Evolutionary conservation across 495 filamentous ascomycete species (phyloP).

Genomic region (Antarctomyces pellizariae): DNA sequence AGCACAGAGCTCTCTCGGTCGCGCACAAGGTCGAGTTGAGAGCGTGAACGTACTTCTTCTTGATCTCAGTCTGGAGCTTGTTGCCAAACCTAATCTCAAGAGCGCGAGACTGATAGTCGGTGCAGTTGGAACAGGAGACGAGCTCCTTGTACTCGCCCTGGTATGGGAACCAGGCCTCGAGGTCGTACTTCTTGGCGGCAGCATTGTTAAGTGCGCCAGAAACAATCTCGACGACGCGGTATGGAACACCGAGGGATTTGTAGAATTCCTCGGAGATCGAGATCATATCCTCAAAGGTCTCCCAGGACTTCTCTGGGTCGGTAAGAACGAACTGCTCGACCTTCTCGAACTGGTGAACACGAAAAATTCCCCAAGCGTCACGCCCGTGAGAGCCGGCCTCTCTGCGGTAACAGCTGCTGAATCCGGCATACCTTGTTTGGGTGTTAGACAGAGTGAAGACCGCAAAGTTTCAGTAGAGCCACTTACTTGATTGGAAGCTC

Average conservation of each 20-base stretch:
- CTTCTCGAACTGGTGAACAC: constrained; percentile 98
- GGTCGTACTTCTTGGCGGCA: constrained; percentile 82
- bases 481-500: constrained; percentile 66
- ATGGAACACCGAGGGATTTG: constrained; percentile 66
- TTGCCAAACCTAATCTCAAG: constrained; percentile 67
- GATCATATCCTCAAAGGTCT: constrained; percentile 86
- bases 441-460: no score
- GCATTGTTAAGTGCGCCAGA: constrained; percentile 89
- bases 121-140: constrained; percentile 89
- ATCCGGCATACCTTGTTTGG: constrained; percentile 50
- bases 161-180: constrained; percentile 95
- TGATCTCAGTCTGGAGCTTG: constrained; percentile 54
- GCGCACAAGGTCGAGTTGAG: constrained; percentile 84
- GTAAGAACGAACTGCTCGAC: constrained; percentile 88
- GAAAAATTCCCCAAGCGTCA: constrained; percentile 96
- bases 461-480: constrained; percentile 1
- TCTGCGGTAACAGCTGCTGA: constrained; percentile 83
- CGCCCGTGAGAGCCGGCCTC: constrained; percentile 83
- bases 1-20: constrained; percentile 84
- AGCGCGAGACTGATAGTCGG: constrained; percentile 77
- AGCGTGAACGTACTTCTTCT: constrained; percentile 86
- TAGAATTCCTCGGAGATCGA: constrained; percentile 80
- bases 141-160: constrained; percentile 94
- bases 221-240: constrained; percentile 79
- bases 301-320: constrained; percentile 86